Base-by-base conservation (phyloP, 1,139 yeast genomes). In the Kluyveromyces sp. region DNA sequence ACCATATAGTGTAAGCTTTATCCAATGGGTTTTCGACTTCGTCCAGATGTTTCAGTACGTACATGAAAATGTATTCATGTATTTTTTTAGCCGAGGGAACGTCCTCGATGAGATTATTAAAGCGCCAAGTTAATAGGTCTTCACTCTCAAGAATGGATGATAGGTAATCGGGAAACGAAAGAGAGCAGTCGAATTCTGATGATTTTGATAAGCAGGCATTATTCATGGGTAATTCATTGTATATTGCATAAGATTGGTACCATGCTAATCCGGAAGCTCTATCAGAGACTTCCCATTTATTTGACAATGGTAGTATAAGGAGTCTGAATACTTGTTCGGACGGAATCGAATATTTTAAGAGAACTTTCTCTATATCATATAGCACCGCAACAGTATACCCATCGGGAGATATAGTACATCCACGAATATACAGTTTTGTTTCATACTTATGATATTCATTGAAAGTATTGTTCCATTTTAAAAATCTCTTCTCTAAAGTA, bases 161-260 rank as follows among this genome's bases (percentile, higher is more conserved):
- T 36, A 68, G 47, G 45, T 58, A 68, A 0, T 50, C 50, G 6
- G 49, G 47, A 41, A 68, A 56, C 2, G 53, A 51, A 25, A 52
- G 32, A 27, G 39, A 46, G 4, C 51, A 46, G 36, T 56, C 50
- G 25, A 46, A 42, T 0, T 40, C 21, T 2, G 41, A 25, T 7
- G 21, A n/a, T 8, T 28, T 37, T 21, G 26, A 15, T 21, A 32
- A 40, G 4, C 25, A 41, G 32, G 25, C 28, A 4, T 33, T 41
- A 7, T 38, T 37, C 4, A 65, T 61, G 5, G 56, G 44, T 10
- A 39, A 37, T 31, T 53, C 44, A 3, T 59, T 57, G 25, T 66
- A 60, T 2, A 68, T 54, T 27, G 59, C 60, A 42, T 57, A 67
- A 29, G 63, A 63, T 48, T 68, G 72, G 45, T 61, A 68, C 54